These are phyloP conservation scores for Lindgomyces ingoldianus DNA, from an alignment of 495 filamentous ascomycete species.

Conservation along the genomic window DNA sequence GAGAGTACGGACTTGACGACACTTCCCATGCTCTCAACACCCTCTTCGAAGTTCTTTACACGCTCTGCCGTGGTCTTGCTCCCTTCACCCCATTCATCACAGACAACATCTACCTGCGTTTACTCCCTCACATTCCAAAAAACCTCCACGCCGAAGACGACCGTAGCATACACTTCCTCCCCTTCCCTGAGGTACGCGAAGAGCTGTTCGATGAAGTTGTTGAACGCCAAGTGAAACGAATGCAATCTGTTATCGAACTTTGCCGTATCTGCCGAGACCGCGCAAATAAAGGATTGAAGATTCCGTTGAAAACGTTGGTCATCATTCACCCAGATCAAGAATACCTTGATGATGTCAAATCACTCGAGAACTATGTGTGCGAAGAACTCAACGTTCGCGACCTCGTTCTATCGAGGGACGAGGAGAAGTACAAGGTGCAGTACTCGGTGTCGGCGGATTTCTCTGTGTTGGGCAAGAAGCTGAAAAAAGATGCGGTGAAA, in stretches of 20 bases:
- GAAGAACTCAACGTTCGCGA: constrained; percentile 91
- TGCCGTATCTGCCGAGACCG: constrained; percentile 83
- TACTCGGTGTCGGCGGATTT: constrained; percentile 89
- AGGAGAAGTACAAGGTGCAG: constrained; percentile 86
- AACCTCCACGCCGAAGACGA: constrained; percentile 64
- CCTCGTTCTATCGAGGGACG: constrained; percentile 81
- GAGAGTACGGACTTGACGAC: constrained; percentile 83
- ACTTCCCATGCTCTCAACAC: constrained; percentile 91
- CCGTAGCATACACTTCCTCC: constrained; percentile 88
- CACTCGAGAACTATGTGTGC: constrained; percentile 78
- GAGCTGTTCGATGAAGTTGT: constrained; percentile 86
- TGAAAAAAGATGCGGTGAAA: constrained; percentile 87
- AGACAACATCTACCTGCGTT: constrained; percentile 85
- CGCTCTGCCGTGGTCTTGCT: constrained; percentile 78
- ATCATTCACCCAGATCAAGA: constrained; percentile 82
- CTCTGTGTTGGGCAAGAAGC: constrained; percentile 92
- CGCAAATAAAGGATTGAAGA: constrained; percentile 81
- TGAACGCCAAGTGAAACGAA: constrained; percentile 81
- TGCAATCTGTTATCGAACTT: constrained; percentile 95
- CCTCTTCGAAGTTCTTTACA: constrained; percentile 95
- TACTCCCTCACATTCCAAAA: constrained; percentile 78
- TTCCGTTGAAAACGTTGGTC: constrained; percentile 82
- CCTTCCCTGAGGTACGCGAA: constrained; percentile 82
- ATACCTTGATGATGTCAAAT: constrained; percentile 84
- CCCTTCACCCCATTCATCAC: constrained; percentile 96